Percentiles rank a stretch among this genome's conserved stretches.
phyloP scores from a whole-genome alignment of 805 yeast species.

The Lachancea sp. region DNA sequence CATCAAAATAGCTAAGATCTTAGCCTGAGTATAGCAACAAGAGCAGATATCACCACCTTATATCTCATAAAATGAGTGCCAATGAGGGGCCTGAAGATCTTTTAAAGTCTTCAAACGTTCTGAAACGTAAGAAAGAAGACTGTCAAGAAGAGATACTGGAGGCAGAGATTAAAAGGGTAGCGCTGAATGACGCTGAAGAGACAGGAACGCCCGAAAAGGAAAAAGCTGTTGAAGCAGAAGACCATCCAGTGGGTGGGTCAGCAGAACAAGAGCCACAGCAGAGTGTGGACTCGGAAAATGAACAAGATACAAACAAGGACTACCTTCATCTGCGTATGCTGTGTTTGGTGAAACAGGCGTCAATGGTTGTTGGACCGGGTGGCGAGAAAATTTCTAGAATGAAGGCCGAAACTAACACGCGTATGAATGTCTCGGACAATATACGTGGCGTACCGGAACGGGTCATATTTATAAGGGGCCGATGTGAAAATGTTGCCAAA shows the following conservation, averaged over 20 bases:
- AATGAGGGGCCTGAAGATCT: constrained; percentile 1
- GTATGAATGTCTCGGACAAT: constrained; percentile 68
- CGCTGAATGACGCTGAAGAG: constrained; percentile 56
- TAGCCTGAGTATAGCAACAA: neutral
- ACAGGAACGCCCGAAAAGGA: too few species aligned
- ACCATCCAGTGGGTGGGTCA: neutral
- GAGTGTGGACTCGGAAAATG: neutral
- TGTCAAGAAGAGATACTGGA: constrained; percentile 37
- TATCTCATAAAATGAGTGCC: too few species aligned
- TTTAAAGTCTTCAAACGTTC: constrained; percentile 26
- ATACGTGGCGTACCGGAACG: constrained; percentile 66
- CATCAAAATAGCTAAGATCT: neutral
- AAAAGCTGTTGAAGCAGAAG: constrained; percentile 2
- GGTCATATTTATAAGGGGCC: constrained; percentile 65
- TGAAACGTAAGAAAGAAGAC: constrained; percentile 69
- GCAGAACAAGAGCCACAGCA: constrained; percentile 2
- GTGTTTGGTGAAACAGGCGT: constrained; percentile 70
- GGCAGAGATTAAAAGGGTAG: constrained; percentile 58
- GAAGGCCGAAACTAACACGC: constrained; percentile 55
- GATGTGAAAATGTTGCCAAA: constrained; percentile 71
- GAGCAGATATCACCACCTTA: too few species aligned
- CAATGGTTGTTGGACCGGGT: constrained; percentile 67
- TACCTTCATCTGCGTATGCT: constrained; percentile 66
- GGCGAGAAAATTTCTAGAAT: constrained; percentile 68
- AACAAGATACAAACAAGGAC: constrained; percentile 44